Base-by-base conservation (phyloP, 805 yeast species). In the Candida fluviatilis region DNA sequence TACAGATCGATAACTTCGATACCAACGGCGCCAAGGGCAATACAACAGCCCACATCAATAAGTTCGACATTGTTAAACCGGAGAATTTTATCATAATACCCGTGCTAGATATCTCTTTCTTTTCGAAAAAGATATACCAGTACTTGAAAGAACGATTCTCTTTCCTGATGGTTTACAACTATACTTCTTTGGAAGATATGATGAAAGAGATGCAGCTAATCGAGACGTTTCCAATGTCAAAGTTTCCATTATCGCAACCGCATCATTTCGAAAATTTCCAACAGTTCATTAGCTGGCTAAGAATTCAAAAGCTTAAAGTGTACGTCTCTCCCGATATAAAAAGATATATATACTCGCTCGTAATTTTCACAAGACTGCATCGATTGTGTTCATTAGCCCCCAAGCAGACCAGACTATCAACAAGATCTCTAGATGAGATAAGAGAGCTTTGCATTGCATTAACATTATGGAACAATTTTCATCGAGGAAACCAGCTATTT, bases 371-470 rank as follows among this genome's bases (percentile, higher is more conserved):
- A 2, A 45, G 74, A 24, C 58, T 60, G 39, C 73, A 68, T 40
- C 48, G 74, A 18, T 48, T 68, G 16, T 52, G 62, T 26, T 59
- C 69, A n/a, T 38, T 68, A n/a, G 54, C 70, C 5, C 69, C 67
- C 3, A 52, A 57, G 11, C 50, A 55, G 28, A 54, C 68, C 0
- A 39, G 73, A 10, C 52, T 68, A 13, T 55, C 63, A 10, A 58
- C 68, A 4, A 50, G 57, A 18, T 51, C 63, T 5, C 51, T 62
- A 5, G 62, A 59, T 27, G 52, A 54, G 15, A 54, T 66, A 14
- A 34, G 48, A n/a, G 48, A 52, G 4, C 46, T 68, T 11, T 48
- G 63, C 10, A 49, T 46, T 32, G 54, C 62, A 41, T 63, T 29
- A 63, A 58, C 18, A 47, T 48, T 35, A 10, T 57, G 54, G 55